A percentile compares a stretch with the other conserved stretches of the same genome.
Conservation (phyloP, 75 land plant species). For the Pinus tabuliformis region DNA sequence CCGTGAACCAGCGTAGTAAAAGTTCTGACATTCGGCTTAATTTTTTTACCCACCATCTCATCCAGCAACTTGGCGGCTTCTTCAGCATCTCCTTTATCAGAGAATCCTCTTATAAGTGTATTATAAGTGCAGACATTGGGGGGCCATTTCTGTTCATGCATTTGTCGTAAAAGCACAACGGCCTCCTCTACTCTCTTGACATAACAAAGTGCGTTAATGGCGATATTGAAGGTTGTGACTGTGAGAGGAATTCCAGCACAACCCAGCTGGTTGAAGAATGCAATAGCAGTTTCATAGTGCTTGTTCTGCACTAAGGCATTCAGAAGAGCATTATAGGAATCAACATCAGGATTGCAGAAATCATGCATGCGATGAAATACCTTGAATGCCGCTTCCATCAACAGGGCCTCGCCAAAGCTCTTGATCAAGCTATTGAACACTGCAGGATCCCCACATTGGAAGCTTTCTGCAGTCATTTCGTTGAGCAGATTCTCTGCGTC, state of each 20-base stretch:
- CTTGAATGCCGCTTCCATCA: conserved; percentile 49
- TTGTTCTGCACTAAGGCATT: conserved; percentile 38
- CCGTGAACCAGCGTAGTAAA: conserved; percentile 43
- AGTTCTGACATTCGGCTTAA: conserved; percentile 32
- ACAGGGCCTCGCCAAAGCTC: conserved; percentile 38
- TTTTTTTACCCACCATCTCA: conserved; percentile 11
- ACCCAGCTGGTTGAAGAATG: conserved; percentile 33
- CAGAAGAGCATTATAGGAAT: conserved; percentile 54
- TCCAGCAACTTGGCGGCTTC: conserved; percentile 34
- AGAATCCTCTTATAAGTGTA: conserved; percentile 54
- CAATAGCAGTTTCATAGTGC: conserved; percentile 32
- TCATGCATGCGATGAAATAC: conserved; percentile 44
- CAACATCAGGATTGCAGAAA: conserved; percentile 43
- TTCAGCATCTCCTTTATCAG: conserved; percentile 38
- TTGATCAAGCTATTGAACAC: conserved; percentile 53
- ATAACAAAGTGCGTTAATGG: conserved; percentile 64
- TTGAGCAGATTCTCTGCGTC: conserved; percentile 20
- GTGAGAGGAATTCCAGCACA: conserved; percentile 41
- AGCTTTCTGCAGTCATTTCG: conserved; percentile 51
- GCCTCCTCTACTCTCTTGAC: conserved; percentile 54
- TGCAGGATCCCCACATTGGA: conserved; percentile 32
- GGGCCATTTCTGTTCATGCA: conserved; percentile 52
- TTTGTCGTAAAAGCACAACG: conserved; percentile 32
- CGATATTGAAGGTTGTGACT: conserved; percentile 40
- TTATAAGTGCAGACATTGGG: conserved; percentile 44